phyloP scores from a whole-genome alignment of 225 moss, liverwort and hornwort genomes.

The Pseudisothecium myosuroides region DNA sequence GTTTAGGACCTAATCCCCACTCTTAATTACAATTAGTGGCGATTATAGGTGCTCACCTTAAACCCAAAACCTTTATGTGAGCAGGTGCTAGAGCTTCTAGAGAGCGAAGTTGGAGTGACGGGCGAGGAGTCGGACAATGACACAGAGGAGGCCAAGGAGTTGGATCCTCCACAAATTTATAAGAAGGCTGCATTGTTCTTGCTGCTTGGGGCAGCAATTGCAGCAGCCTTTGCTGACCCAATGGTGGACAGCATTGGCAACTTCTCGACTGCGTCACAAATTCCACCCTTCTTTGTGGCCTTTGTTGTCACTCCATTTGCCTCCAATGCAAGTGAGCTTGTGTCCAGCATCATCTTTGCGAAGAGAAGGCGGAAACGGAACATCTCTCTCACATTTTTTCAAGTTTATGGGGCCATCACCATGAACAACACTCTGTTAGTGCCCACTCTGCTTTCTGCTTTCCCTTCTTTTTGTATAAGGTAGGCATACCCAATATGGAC shows the following conservation, averaged over 20 bases:
- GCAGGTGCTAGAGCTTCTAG: slow-evolving; percentile 80
- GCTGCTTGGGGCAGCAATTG: slow-evolving; percentile 47
- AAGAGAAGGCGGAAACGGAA: slow-evolving; percentile 56
- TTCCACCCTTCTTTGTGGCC: slow-evolving; percentile 96
- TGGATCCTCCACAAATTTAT: slow-evolving; percentile 25
- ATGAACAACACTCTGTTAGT: slow-evolving; percentile 87
- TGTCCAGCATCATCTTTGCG: slow-evolving; percentile 89
- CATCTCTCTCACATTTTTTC: slow-evolving; percentile 89
- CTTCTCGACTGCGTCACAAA: slow-evolving; percentile 61
- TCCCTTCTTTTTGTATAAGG: neutral
- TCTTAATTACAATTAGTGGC: neutral
- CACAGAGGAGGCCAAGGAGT: neutral
- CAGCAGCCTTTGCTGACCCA: slow-evolving; percentile 81
- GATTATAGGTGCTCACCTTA: no score
- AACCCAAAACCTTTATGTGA: neutral
- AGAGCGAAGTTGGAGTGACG: slow-evolving; percentile 42
- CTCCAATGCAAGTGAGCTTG: slow-evolving; percentile 90
- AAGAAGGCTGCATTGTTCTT: slow-evolving; percentile 47
- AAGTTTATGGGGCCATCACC: slow-evolving; percentile 90
- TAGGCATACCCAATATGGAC: neutral
- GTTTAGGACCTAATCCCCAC: neutral
- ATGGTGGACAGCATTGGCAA: slow-evolving; percentile 84
- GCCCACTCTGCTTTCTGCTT: neutral
- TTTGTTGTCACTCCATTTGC: slow-evolving; percentile 90
- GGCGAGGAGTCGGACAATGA: slow-evolving; percentile 18